phyloP scores from a whole-genome alignment of 306 rosid species.

The Pachyrhizus erosus region DNA sequence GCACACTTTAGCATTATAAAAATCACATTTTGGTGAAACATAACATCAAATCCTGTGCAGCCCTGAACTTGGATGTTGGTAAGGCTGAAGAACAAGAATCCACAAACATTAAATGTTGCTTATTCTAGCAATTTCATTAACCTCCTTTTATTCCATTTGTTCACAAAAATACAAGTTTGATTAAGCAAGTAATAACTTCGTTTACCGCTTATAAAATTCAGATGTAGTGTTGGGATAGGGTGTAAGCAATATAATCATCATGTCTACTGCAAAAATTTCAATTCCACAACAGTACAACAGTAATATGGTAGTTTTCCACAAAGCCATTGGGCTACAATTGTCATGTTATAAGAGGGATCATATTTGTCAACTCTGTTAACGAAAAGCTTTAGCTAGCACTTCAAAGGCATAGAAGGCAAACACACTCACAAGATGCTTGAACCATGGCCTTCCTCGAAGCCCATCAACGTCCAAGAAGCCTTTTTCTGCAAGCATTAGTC shows the following conservation, averaged over 20 bases:
- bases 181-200: constrained; percentile 5
- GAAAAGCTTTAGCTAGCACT: neutral
- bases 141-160: neutral
- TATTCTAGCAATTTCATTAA: neutral
- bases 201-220: too few species aligned
- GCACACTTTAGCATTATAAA: neutral
- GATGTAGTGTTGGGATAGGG: neutral
- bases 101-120: neutral
- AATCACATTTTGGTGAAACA: neutral
- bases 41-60: neutral
- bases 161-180: neutral
- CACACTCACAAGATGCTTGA: constrained; percentile 89
- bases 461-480: constrained; percentile 83
- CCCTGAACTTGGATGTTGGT: neutral
- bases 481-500: constrained; percentile 75
- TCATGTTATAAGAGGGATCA: neutral
- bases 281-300: neutral
- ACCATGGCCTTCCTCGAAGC: constrained; percentile 71
- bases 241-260: neutral
- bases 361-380: neutral
- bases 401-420: constrained; percentile 23
- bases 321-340: neutral
- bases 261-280: neutral
- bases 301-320: neutral
- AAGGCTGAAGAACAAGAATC: neutral